Evolutionary conservation across 495 filamentous ascomycete species (phyloP), one percentile per base, ranked within the genome.

Genomic region (Jackrogersella multiformis): DNA sequence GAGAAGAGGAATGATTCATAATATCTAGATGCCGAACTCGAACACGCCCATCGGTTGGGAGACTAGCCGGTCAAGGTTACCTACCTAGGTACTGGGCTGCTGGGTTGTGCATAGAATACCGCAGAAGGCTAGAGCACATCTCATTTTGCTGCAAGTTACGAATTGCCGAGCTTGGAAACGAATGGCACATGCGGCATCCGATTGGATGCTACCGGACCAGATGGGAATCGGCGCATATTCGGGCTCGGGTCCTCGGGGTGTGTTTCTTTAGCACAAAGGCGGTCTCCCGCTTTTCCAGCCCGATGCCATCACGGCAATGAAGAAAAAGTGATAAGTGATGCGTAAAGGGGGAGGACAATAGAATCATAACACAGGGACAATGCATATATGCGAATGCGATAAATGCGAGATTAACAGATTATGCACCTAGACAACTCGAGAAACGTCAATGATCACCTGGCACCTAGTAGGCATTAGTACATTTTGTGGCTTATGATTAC

Each of bases 141-240:
- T 15, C 30, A 16, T 20, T 61, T 54, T 49, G 21, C 21, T 55
- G 60, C 34, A 24, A 53, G 56, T 49, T 16, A 57, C 46, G 60
- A 69, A 69, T 56, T 69, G 66, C 66, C 66, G 66, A 69, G 20
- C 42, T 38, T 48, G 61, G 56, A 42, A 64, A 53, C 13, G 34
- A 23, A 51, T 28, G 39, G 51, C 26, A 38, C 41, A 52, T 41
- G 52, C 28, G 28, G 38, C 54, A 65, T 36, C 61, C 61, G 56
- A 65, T 69, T 70, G 56, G 61, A 54, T 30, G 54, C 9, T 23
- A 51, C 23, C 56, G 61, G 52, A 30, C 41, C 28, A 59, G 48
- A 53, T 60, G 54, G 66, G 53, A 46, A 42, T 44, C 60, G 60
- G 66, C 59, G 55, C 34, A 59, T n/a, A 46, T 49, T 38, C 45